Base-by-base conservation (phyloP, 2,329 filamentous ascomycete species). In the Hypoxylon sp. region DNA sequence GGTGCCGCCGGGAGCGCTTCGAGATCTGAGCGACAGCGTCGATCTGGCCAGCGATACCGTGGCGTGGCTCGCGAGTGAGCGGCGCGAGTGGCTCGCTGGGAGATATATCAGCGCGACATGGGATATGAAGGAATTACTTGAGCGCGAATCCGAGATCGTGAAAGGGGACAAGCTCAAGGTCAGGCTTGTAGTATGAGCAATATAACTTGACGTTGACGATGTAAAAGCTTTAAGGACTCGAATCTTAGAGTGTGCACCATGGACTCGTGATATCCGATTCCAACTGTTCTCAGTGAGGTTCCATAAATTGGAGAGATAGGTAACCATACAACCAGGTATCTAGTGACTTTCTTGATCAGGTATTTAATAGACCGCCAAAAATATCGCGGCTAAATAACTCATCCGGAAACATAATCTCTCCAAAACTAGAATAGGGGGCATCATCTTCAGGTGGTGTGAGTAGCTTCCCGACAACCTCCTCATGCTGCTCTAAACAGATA, bases 401-500 rank as follows among this genome's bases (percentile, higher is more conserved):
- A 28, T 67, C 61, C 13, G 64, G 61, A 19, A 65, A 51, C 6
- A 56, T 11, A 10, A 63, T 51, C 34, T 67, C 54, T 39, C 51
- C 44, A n/a, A 43, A 54, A 8, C 50, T 44, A 19, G 41, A 24
- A 11, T 24, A 15, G 7, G 30, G 10, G 17, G 19, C 7, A 6
- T 13, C 28, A 15, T 34, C 17, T 24, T 24, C 32, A 19, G 17
- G 26, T 15, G 75, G 73, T 4, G 72, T 70, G 8, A 78, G 63
- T 2, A 82, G 71, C 67, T 79, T 84, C 28, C 84, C 80, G 0
- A 85, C 74, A 11, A 84, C 70, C 10, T 84, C 81, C 5, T 75
- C 72, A 63, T 84, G 80, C 49, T 84, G 80, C 0, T 78, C 76
- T 1, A 86, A 71, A 61, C 83, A 85, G 4, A 82, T 76, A 49